These are phyloP conservation scores for Hypocreales sp. DNA, from an alignment of 2,329 filamentous ascomycete species.

Conservation along the genomic window DNA sequence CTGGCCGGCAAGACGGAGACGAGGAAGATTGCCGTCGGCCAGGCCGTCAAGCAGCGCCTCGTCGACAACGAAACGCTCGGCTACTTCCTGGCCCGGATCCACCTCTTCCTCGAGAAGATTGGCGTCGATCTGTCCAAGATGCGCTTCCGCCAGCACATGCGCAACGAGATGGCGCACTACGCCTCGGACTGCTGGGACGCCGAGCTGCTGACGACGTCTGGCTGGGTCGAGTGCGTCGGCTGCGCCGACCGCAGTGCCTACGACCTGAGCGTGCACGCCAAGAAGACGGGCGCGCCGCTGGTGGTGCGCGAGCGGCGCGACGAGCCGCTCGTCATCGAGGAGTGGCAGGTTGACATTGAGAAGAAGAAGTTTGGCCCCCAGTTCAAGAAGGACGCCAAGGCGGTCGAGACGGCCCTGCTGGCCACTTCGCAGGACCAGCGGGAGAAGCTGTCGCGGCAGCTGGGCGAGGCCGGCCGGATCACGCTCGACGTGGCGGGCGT, in stretches of 20 bases:
- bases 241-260: conserved; percentile 94
- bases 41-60: conserved; percentile 67
- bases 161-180: conserved; percentile 68
- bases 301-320: conserved; percentile 71
- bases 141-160: conserved; percentile 95
- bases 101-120: conserved; percentile 77
- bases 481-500: conserved; percentile 56
- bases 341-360: conserved; percentile 77
- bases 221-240: conserved; percentile 97
- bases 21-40: conserved; percentile 60
- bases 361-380: conserved; percentile 92
- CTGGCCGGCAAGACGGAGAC: conserved; percentile 69
- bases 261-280: conserved; percentile 80
- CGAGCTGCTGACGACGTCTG: conserved; percentile 78
- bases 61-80: conserved; percentile 97
- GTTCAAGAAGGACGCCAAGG: conserved; percentile 89
- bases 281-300: conserved; percentile 78
- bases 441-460: conserved; percentile 60
- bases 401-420: conserved; percentile 65
- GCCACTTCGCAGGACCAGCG: conserved; percentile 66
- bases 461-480: conserved; percentile 61
- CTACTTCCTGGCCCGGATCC: conserved; percentile 91
- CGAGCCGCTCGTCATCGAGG: conserved; percentile 65
- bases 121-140: conserved; percentile 80
- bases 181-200: conserved; percentile 97